Evolutionary conservation across 1,284 basidiomycete species (phyloP).

Genomic region (Laetiporus sulphureus): DNA sequence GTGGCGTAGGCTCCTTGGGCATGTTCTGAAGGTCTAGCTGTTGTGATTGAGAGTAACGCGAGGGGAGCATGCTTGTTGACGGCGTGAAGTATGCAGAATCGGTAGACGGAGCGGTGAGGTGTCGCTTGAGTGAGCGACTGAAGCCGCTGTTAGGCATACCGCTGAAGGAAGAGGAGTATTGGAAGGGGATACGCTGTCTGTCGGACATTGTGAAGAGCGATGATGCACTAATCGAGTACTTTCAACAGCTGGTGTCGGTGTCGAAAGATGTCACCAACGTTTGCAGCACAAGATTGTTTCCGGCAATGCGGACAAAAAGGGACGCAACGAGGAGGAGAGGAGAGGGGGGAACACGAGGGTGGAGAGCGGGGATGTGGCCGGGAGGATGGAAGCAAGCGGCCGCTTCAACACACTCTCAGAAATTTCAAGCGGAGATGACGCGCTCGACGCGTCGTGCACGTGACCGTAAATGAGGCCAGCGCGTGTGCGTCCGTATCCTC

Average conservation of each 20-base stretch:
- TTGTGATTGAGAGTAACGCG: conserved; percentile 47
- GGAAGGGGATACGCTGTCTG: conserved; percentile 14
- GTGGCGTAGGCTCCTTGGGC: neutral
- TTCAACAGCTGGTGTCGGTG: too few relatives aligned
- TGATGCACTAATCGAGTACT: too few relatives aligned
- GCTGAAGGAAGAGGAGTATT: conserved; percentile 14
- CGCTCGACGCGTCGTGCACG: conserved; percentile 19
- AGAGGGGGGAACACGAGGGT: conserved; percentile 5
- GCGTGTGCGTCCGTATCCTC: conserved; percentile 9
- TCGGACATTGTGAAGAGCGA: too few relatives aligned
- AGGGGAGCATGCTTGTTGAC: conserved; percentile 51
- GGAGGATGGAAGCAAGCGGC: conserved; percentile 7
- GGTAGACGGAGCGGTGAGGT: conserved; percentile 32
- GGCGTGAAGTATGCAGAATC: conserved; percentile 53
- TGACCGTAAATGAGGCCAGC: conserved; percentile 15
- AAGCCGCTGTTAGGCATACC: conserved; percentile 7
- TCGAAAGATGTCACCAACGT: too few relatives aligned
- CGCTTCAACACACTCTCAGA: too few relatives aligned
- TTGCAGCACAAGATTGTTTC: too few relatives aligned
- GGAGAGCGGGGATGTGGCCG: conserved; percentile 6
- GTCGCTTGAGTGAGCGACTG: conserved; percentile 36
- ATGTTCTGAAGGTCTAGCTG: too few relatives aligned
- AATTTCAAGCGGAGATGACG: conserved; percentile 16
- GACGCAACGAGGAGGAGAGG: conserved; percentile 1
- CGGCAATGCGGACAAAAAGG: neutral